phyloP scores from a whole-genome alignment of 805 yeast species.

The Blastobotrys terrestris region DNA sequence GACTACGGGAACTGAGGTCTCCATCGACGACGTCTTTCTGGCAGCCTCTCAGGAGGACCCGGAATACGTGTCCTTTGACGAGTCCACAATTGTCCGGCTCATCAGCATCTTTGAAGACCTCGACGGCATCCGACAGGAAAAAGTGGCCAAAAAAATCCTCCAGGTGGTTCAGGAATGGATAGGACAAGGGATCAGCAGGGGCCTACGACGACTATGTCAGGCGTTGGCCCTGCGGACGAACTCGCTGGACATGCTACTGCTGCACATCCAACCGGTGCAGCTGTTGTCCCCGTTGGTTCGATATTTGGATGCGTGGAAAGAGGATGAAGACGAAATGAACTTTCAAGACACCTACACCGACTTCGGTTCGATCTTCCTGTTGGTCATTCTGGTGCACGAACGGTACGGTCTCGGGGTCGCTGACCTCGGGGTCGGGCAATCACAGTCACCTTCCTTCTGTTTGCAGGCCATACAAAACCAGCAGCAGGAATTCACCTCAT shows the following conservation, averaged over 20 bases:
- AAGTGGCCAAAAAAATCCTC: conserved; percentile 36
- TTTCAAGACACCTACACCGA: conserved; percentile 64
- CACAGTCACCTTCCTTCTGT: not conserved
- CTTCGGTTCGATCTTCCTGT: conserved; percentile 54
- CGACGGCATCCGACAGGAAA: conserved; percentile 42
- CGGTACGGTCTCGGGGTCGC: conserved; percentile 34
- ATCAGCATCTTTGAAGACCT: conserved; percentile 41
- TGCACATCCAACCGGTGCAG: conserved; percentile 40
- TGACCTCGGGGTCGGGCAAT: conserved; percentile 2
- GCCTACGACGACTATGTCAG: conserved; percentile 46
- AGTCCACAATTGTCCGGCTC: conserved; percentile 48
- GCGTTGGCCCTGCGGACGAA: conserved; percentile 41
- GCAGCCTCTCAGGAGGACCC: conserved; percentile 33
- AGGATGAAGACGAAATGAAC: conserved; percentile 50
- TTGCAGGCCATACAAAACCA: not conserved
- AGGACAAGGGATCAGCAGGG: conserved; percentile 36
- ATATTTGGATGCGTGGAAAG: conserved; percentile 45
- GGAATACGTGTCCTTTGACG: conserved; percentile 45
- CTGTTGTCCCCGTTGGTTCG: conserved; percentile 42
- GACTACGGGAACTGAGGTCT: conserved; percentile 21
- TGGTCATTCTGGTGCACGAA: conserved; percentile 37
- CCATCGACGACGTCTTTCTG: conserved; percentile 28
- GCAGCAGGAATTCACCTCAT: not conserved
- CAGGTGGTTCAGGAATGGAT: conserved; percentile 34
- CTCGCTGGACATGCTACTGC: conserved; percentile 39